Percentiles rank a stretch among this genome's conserved stretches.
Evolutionary conservation across 2,329 filamentous ascomycete species (phyloP).

Genomic region (Talaromyces sp.): DNA sequence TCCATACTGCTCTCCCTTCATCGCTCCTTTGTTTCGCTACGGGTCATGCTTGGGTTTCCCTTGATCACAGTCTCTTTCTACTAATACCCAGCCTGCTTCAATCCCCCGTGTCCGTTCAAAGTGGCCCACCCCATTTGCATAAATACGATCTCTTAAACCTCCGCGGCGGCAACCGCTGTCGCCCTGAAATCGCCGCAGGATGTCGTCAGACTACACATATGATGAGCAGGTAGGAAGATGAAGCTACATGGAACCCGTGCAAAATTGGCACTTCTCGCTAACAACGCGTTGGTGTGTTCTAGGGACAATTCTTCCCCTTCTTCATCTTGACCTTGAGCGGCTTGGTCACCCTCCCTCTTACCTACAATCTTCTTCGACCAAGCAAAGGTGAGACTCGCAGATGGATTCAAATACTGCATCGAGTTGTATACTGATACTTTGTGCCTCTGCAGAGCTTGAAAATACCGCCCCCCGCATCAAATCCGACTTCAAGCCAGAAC

Average conservation of each 20-base stretch:
- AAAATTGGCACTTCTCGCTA: neutral
- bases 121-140: conserved; percentile 23
- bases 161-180: conserved; percentile 38
- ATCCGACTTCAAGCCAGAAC: conserved; percentile 76
- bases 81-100: neutral
- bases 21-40: conserved; percentile 26
- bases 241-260: neutral
- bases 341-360: conserved; percentile 86
- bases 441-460: conserved; percentile 61
- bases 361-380: conserved; percentile 82
- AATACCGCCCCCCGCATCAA: conserved; percentile 81
- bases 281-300: neutral
- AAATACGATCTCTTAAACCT: conserved; percentile 28
- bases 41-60: conserved; percentile 15
- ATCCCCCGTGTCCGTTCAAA: conserved; percentile 6
- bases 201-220: conserved; percentile 96
- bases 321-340: conserved; percentile 91
- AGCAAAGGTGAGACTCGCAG: conserved; percentile 61
- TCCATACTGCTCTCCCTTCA: conserved; percentile 25
- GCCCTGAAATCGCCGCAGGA: conserved; percentile 42
- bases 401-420: neutral
- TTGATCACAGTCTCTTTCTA: conserved; percentile 2
- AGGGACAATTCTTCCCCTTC: conserved; percentile 98
- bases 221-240: conserved; percentile 73
- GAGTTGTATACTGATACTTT: conserved; percentile 1